Base-by-base conservation (phyloP, 768 basidiomycete genomes). In the Tylopilus cervinicoccineus region DNA sequence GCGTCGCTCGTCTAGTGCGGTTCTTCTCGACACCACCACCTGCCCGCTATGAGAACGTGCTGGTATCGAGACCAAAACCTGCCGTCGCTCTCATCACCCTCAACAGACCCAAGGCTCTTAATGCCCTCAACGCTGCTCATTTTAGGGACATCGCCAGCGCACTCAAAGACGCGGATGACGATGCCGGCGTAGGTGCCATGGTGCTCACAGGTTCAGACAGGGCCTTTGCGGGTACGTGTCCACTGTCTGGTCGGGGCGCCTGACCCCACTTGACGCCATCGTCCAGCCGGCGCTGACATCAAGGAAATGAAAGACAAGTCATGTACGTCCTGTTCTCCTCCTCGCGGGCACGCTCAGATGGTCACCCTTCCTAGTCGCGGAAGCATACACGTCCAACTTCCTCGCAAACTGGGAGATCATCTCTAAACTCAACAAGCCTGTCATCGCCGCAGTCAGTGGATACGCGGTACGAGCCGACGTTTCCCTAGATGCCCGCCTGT, bases 241-340 rank as follows among this genome's bases (percentile, higher is more conserved):
- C 4, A 36, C 19, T 19, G 19, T 36, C n/a, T 10, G 19, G 10
- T 19, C 10, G 34, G 34, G 5, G 12, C 6, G 4, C 12, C 40
- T 24, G 34, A 45, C 34, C 38, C 23, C 12, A 17, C 36, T 51
- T 23, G 23, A 47, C 28, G 13, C 20, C 29, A 29, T 37, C 37
- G 16, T 56, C 38, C 47, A 93, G 93, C 93, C 59, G 93, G 95
- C 3, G 95, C 95, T 19, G 95, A 99, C 69, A 97, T 99, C 71
- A 97, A 96, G 72, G 93, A 98, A 71, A 98, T 98, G 95, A 93
- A 93, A 69, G 90, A 94, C 71, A 93, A 93, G 70, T 73, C 83
- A 50, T 96, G 92, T 93, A 60, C n/a, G 81, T 69, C 23, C 13
- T 10, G 6, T 19, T 14, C 37, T 29, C 9, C 13, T 17, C 11